These are phyloP conservation scores for Didymosphaeria variabile DNA, from an alignment of 2,329 filamentous ascomycete genomes.

Conservation along the genomic window DNA sequence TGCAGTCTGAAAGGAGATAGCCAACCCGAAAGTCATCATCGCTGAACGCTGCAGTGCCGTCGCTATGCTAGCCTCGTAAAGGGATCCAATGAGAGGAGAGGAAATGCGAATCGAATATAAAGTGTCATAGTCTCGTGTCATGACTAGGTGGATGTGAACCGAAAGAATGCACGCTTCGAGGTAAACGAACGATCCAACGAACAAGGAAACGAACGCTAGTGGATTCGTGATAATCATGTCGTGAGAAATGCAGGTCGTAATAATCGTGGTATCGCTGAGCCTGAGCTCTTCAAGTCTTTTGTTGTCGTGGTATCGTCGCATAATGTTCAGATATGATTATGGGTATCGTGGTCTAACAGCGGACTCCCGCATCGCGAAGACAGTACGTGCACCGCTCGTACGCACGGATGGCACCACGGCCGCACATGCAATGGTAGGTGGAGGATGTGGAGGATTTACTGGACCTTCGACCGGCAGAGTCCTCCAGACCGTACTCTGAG, in stretches of 20 bases:
- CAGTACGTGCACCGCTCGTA: conserved; percentile 56
- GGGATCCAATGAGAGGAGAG: conserved; percentile 30
- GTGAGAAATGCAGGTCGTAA: conserved; percentile 25
- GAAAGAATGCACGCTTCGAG: conserved; percentile 15
- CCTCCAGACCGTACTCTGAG: conserved; percentile 56
- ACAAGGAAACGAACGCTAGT: conserved; percentile 21
- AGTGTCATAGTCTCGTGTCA: conserved; percentile 22
- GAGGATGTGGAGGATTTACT: conserved; percentile 47
- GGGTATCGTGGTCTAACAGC: conserved; percentile 27
- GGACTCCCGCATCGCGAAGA: conserved; percentile 53
- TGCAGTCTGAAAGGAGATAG: conserved; percentile 18
- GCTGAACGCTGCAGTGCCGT: conserved; percentile 47
- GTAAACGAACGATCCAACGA: conserved; percentile 14
- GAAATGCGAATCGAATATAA: conserved; percentile 27
- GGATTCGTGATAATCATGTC: conserved; percentile 20
- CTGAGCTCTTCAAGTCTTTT: conserved; percentile 49
- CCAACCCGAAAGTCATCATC: conserved; percentile 24
- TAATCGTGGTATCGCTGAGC: conserved; percentile 46
- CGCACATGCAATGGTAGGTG: conserved; percentile 45
- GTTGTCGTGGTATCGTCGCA: conserved; percentile 30
- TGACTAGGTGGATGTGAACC: conserved; percentile 15
- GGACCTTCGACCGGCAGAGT: conserved; percentile 38
- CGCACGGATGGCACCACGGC: conserved; percentile 49
- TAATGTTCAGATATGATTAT: conserved; percentile 11
- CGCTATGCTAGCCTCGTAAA: conserved; percentile 44